Base-by-base conservation (phyloP, 2,329 filamentous ascomycete species). In the Trichoderma oligosporum region DNA sequence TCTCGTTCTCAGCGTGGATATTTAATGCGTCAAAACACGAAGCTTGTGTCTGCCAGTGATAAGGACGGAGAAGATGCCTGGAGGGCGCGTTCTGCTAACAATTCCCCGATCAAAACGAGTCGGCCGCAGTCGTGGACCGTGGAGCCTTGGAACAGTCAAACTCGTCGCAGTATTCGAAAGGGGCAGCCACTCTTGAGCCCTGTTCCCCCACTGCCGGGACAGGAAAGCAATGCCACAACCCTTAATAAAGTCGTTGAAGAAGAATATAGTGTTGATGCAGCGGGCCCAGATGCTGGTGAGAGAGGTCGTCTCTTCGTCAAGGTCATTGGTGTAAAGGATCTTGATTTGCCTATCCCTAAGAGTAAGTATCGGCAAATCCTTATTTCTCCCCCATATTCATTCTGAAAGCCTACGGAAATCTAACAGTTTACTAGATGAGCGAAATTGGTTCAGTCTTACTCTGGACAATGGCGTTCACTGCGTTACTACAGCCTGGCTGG, bases 401-500 rank as follows among this genome's bases (percentile, higher is more conserved):
- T 24, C 14, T 7, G 4, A 36, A 20, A 20, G 4, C 16, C 12
- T 14, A 33, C 4, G 6, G 18, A 14, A 12, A 22, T 41, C 68
- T 73, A 62, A 73, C 66, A 52, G 5, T n/a, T n/a, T 16, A 33
- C 35, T 62, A 94, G 90, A 88, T 67, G 92, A 97, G 73, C 86
- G 90, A 55, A 90, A 90, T 2, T 94, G 90, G 82, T 99, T 99
- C 76, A 92, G 93, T 65, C 82, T 99, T 9, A 99, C 94, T 0
- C 82, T 99, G n/a, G 94, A 99, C 73, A 99, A 99, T 63, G 94
- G 94, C 24, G 84, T 99, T 1, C 94, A 99, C 71, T 99, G 94
- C 67, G 94, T 99, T 14, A 99, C 94, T 0, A 99, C 94, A 3
- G 87, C 91, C 0, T 97, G 91, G 89, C 80, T 97, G 7, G 94